Base-by-base conservation (phyloP, 1,284 basidiomycete species). In the Austroboletus novae-zelandiae region DNA sequence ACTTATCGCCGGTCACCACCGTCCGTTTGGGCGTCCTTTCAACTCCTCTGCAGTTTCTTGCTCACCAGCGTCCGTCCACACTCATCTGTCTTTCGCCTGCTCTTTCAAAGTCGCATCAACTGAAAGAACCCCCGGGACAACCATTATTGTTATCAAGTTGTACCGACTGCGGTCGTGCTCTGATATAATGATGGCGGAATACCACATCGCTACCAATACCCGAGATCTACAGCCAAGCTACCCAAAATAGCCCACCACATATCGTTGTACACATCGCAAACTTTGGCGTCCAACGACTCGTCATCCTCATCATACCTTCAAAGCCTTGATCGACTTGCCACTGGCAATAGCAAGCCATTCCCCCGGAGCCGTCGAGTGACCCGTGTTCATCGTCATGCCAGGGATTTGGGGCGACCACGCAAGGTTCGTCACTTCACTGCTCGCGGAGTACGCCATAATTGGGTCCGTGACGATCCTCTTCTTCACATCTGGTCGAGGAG, bases 341-440 rank as follows among this genome's bases (percentile, higher is more conserved):
- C 85, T 87, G 41, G 91, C 86, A 58, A 93, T 83, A 9, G 89
- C 94, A n/a, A 98, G 71, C 91, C 91, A 96, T 69, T 96, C 92
- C 10, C 92, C 91, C 0, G 84, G 79, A 25, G 77, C 77, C 2
- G 84, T 89, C 55, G 81, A 80, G 58, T 84, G 81, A 11, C 87
- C 87, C 3, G 78, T 82, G 54, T 81, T 81, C 79, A 88, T 83
- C 49, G 80, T 75, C 78, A 89, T 80, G 11, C 82, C 83, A 53
- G 79, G 78, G 58, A 91, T 89, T 57, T 80, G 79, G 30, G 87
- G 89, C 29, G 87, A 90, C 89, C 93, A 97, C 4, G 91, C 89
- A 20, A 97, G 71, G 61, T 91, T 93, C 42, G 89, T 90, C 57
- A 97, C 83, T 72, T 94, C 93, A 47, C 75, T 76, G 32, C 78